Percentiles rank a stretch among this genome's conserved stretches.
Evolutionary conservation across 176 grass and related monocot species (phyloP).

Genomic region (Tuctoria greenei): DNA sequence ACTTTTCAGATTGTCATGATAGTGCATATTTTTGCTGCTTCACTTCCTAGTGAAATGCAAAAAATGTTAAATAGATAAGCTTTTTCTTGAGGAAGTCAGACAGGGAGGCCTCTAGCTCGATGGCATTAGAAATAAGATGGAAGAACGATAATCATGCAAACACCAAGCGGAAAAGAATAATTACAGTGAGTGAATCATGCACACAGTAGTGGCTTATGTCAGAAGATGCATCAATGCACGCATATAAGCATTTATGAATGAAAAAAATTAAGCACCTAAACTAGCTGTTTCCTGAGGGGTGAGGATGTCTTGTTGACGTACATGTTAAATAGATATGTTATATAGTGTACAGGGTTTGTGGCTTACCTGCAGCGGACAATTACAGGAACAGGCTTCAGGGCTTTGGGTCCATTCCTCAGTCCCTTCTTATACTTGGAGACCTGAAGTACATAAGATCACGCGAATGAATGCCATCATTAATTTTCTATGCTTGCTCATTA

Average conservation of each 20-base stretch:
- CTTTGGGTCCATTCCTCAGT: constrained; percentile 72
- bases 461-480: no score
- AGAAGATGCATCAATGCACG: neutral
- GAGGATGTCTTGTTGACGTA: neutral
- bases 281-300: neutral
- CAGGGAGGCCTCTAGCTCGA: neutral
- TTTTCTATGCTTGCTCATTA: no score
- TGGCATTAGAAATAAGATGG: neutral
- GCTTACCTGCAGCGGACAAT: constrained; percentile 65
- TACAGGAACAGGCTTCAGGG: constrained; percentile 69
- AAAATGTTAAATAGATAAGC: no score
- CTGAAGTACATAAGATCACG: constrained; percentile 7
- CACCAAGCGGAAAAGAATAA: neutral
- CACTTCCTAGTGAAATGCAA: no score
- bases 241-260: neutral
- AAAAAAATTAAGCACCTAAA: neutral
- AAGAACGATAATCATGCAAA: neutral
- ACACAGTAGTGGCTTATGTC: neutral
- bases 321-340: neutral
- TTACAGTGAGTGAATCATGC: neutral
- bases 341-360: neutral
- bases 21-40: no score
- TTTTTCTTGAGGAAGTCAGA: neutral
- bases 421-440: constrained; percentile 63
- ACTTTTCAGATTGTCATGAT: no score